Evolutionary conservation across 2,329 filamentous ascomycete species (phyloP), one percentile per base, ranked within the genome.

Genomic region (Talaromyces sp.): DNA sequence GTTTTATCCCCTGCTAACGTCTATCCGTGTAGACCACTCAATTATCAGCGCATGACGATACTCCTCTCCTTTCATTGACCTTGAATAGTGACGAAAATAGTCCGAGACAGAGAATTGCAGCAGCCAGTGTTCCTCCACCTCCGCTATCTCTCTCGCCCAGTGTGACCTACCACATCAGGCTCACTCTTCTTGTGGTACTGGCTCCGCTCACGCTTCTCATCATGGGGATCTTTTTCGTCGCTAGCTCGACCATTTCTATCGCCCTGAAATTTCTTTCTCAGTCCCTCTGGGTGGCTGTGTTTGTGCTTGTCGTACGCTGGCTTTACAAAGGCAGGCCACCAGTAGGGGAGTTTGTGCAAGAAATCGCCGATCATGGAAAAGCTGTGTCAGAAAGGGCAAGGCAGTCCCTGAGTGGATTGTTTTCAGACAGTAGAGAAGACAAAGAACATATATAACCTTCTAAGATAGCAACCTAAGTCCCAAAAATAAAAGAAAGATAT

Each of bases 251-350:
- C n/a, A n/a, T 60, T 3, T 56, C 54, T 43, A 31, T 49, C 7
- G 17, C 31, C 7, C 8, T 60, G n/a, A 26, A 5, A 5, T 19
- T 56, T 2, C n/a, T 60, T 21, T 29, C 56, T 46, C 32, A 27
- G 4, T 41, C 51, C 7, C 43, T 53, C 8, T 56, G 58, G 58
- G 9, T 60, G 6, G 6, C 24, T 14, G 35, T 49, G 8, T 53
- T 60, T 29, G 31, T 31, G 35, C 29, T 53, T 17, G 4, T 60
- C 32, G 43, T 32, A 32, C 50, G 29, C 26, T 60, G 54, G 58
- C 24, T 60, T 9, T 56, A 56, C 26, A 56, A 56, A 19, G 54
- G 58, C 11, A 56, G 58, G 56, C 58, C 58, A 11, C 26, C 58
- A 10, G 26, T 26, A 5, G 19, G 41, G 13, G 58, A 60, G 14